phyloP scores from a whole-genome alignment of 129 eudicot genomes.

The Tanacetum coccineum region DNA sequence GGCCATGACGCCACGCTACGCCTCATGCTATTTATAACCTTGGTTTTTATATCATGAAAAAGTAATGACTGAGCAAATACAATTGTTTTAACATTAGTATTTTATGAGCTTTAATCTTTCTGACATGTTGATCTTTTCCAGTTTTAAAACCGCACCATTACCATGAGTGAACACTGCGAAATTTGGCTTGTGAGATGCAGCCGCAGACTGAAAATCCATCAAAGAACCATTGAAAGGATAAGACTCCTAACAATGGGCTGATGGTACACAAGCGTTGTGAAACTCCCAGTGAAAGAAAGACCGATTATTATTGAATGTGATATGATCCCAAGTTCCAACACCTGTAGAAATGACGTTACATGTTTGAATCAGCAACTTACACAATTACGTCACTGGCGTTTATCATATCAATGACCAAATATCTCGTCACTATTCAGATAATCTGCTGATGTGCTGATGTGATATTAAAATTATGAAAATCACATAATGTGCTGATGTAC shows the following conservation, averaged over 20 bases:
- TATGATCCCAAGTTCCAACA: slow-evolving; percentile 89
- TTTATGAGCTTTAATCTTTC: no score
- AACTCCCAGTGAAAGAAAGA: slow-evolving; percentile 79
- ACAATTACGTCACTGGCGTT: no score
- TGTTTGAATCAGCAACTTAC: background rate
- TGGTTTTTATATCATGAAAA: no score
- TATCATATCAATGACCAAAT: no score
- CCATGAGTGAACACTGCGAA: slow-evolving; percentile 41
- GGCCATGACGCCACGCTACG: no score
- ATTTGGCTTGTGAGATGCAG: slow-evolving; percentile 90
- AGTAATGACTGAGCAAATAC: no score
- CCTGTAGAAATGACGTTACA: slow-evolving; percentile 34
- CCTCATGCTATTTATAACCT: no score
- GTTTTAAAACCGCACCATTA: slow-evolving; percentile 91
- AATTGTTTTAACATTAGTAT: no score
- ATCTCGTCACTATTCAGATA: no score
- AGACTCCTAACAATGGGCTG: slow-evolving; percentile 68
- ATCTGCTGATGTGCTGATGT: background rate
- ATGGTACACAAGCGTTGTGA: slow-evolving; percentile 88
- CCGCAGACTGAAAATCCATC: slow-evolving; percentile 98
- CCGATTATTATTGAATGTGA: slow-evolving; percentile 95
- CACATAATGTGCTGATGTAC: no score
- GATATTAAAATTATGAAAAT: no score
- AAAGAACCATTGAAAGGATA: slow-evolving; percentile 89
- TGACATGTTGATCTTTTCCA: no score